phyloP scores from a whole-genome alignment of 169 alveolate species.

The Babesia bovis region DNA sequence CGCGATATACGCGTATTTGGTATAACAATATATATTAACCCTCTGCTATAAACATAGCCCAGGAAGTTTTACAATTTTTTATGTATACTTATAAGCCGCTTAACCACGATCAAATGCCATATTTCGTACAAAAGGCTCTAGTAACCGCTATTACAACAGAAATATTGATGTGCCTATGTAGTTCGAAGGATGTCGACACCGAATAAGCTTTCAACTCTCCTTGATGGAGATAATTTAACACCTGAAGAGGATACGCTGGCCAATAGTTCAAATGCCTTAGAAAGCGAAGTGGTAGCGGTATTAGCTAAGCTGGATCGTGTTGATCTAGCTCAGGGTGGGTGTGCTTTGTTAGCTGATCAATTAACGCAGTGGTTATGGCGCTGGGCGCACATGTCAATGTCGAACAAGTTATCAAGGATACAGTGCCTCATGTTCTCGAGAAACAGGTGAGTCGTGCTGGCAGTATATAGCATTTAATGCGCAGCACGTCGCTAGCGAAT shows the following conservation, averaged over 20 bases:
- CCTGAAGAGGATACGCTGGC: not conserved
- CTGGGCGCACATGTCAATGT: constrained; percentile 32
- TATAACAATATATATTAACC: too few species aligned
- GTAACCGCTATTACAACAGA: too few species aligned
- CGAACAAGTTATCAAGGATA: constrained; percentile 10
- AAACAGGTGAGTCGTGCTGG: constrained; percentile 31
- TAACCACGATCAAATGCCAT: too few species aligned
- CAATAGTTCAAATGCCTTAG: not conserved
- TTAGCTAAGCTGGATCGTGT: constrained; percentile 31
- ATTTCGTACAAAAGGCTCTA: too few species aligned
- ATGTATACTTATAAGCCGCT: too few species aligned
- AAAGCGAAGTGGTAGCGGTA: constrained; percentile 17
- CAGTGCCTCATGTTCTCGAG: constrained; percentile 38
- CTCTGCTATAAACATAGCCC: too few species aligned
- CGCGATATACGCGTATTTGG: too few species aligned
- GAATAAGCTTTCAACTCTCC: constrained; percentile 39
- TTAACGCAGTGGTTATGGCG: constrained; percentile 16
- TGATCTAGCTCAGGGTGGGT: constrained; percentile 38
- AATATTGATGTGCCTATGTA: too few species aligned
- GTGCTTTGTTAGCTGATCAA: not conserved
- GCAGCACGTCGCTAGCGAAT: too few species aligned
- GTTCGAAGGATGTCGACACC: constrained; percentile 13
- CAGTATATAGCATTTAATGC: too few species aligned
- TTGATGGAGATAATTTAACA: constrained; percentile 17
- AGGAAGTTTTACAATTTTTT: too few species aligned